A percentile compares a stretch with the other conserved stretches of the same genome.
These are phyloP conservation scores for Candida patagonica DNA, from an alignment of 805 yeast species.

Conservation along the genomic window DNA sequence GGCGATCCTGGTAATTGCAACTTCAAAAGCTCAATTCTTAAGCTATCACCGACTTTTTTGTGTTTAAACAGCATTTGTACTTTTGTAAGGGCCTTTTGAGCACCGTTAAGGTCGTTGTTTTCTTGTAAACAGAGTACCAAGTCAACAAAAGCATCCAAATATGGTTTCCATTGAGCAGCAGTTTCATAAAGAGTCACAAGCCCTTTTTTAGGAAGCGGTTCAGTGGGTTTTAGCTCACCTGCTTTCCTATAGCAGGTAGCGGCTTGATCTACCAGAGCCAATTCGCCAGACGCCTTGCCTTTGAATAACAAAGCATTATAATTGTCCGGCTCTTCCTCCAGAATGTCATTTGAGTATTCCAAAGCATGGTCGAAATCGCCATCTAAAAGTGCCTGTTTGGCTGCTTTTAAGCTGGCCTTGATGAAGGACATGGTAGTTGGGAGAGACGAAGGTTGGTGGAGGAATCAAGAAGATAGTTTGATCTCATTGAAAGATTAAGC, in stretches of 20 bases:
- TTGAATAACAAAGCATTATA: conserved; percentile 40
- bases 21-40: conserved; percentile 12
- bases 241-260: conserved; percentile 35
- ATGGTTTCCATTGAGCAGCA: conserved; percentile 12
- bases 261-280: conserved; percentile 37
- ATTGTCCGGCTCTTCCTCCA: conserved; percentile 45
- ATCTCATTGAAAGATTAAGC: background rate
- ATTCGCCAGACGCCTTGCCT: conserved; percentile 56
- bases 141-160: conserved; percentile 17
- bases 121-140: conserved; percentile 15
- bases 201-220: conserved; percentile 77
- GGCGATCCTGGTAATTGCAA: conserved; percentile 25
- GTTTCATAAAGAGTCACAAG: conserved; percentile 30
- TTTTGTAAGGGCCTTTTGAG: conserved; percentile 17
- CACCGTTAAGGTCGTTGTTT: conserved; percentile 17
- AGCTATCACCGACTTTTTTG: conserved; percentile 11
- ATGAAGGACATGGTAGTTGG: conserved; percentile 5
- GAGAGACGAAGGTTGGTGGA: background rate
- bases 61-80: conserved; percentile 12
- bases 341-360: conserved; percentile 44
- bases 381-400: conserved; percentile 26
- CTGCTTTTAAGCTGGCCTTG: conserved; percentile 16
- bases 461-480: background rate
- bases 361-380: conserved; percentile 57
- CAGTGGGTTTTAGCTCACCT: conserved; percentile 34